A percentile compares a stretch with the other conserved stretches of the same genome.
These are phyloP conservation scores for Neurospora africana DNA, from an alignment of 495 filamentous ascomycete species.

Conservation along the genomic window DNA sequence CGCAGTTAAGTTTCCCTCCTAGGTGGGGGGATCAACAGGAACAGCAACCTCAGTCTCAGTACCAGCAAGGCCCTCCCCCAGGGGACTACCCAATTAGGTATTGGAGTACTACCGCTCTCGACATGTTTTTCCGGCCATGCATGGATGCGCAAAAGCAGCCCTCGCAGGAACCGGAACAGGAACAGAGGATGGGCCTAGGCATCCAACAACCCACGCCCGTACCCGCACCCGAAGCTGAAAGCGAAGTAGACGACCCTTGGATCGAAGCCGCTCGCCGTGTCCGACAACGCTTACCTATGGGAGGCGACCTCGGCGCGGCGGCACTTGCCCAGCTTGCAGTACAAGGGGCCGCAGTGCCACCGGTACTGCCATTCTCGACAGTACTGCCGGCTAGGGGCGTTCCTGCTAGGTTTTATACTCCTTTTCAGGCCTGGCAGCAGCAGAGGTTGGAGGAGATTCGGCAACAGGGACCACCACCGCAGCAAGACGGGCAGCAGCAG, in stretches of 20 bases:
- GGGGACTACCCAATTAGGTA: background rate
- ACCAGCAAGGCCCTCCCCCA: background rate
- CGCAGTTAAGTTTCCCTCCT: conserved; percentile 7
- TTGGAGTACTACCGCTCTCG: background rate
- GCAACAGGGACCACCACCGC: background rate
- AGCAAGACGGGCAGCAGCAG: background rate
- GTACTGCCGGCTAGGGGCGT: background rate
- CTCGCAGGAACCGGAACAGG: background rate
- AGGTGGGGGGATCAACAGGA: background rate
- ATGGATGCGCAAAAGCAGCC: background rate
- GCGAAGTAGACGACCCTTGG: background rate
- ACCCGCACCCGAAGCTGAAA: background rate
- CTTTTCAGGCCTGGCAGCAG: background rate
- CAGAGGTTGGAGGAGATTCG: background rate
- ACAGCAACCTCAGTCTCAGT: background rate
- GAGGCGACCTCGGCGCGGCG: background rate
- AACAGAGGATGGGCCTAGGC: background rate
- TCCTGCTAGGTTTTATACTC: background rate
- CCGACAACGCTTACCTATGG: background rate
- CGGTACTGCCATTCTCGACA: background rate
- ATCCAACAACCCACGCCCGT: background rate
- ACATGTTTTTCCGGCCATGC: background rate
- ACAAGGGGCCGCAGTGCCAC: background rate
- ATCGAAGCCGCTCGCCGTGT: background rate
- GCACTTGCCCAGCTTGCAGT: background rate